Base-by-base conservation (phyloP, 805 yeast genomes). In the Candida suzukii region DNA sequence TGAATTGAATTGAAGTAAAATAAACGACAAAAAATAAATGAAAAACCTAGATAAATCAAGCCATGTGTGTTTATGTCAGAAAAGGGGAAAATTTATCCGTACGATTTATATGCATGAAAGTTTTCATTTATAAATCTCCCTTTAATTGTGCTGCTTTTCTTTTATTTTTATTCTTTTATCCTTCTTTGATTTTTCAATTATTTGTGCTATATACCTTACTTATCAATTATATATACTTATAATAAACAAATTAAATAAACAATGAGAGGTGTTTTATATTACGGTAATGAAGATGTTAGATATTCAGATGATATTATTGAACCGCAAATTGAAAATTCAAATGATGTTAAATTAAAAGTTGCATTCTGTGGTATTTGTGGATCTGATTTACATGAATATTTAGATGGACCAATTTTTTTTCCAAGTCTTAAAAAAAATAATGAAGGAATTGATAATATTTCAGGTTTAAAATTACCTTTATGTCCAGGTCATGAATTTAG, bases 301-400 rank as follows among this genome's bases (percentile, higher is more conserved):
- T 74, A 57, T 50, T 61, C 72, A 1, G 51, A 59, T 0, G 54
- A 18, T 3, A 50, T 58, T 13, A 42, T 43, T 19, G 56, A 50
- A 34, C 61, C 63, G 5, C 40, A 47, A 21, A 50, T 58, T 32
- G 42, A 41, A 21, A 50, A 53, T 25, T 41, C 46, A 0, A 57
- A 53, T 40, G 65, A 61, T 41, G 58, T 63, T 22, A 54, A 57
- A 29, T 42, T 64, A 27, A 51, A 61, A 40, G 50, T 62, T 26
- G 61, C 57, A 3, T 74, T 65, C 53, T 76, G 83, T 51, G 85
- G 85, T 7, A 76, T 78, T 34, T 79, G 85, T 51, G 84, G 84
- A 22, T 68, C 80, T 1, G 83, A 78, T 53, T 58, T 78, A 31
- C 80, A 76, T 48, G 78, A 80, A 54, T 78, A 66, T 48, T 48